phyloP scores from a whole-genome alignment of 1,284 basidiomycete genomes.

The Moesziomyces antarcticus region DNA sequence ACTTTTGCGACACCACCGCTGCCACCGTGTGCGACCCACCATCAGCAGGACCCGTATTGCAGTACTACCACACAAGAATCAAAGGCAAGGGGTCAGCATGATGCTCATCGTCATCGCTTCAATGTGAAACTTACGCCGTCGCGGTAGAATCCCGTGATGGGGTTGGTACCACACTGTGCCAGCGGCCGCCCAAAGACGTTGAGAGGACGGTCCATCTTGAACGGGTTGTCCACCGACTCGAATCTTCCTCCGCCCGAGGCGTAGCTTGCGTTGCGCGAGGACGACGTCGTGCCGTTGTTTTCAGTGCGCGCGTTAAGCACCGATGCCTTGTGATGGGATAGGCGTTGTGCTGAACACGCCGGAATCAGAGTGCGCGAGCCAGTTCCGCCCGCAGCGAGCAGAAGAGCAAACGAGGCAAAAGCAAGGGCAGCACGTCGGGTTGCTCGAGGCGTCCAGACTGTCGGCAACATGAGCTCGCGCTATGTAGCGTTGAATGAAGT shows the following conservation, averaged over 20 bases:
- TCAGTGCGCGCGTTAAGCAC: conserved; percentile 3
- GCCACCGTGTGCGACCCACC: conserved; percentile 54
- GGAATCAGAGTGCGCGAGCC: neutral
- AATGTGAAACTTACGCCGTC: conserved; percentile 32
- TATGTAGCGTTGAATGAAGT: too few relatives aligned
- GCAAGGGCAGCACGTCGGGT: neutral
- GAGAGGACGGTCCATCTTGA: conserved; percentile 50
- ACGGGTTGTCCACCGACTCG: conserved; percentile 17
- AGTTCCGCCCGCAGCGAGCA: conserved; percentile 8
- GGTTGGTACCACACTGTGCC: conserved; percentile 45
- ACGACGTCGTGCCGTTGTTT: conserved; percentile 12
- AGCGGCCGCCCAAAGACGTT: conserved; percentile 51
- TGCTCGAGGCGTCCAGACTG: neutral
- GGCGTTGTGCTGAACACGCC: conserved; percentile 2
- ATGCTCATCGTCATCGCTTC: neutral
- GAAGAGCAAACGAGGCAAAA: conserved; percentile 1
- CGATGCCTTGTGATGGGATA: conserved; percentile 18
- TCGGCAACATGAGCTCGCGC: neutral
- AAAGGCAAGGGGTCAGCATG: neutral
- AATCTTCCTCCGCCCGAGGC: conserved; percentile 11
- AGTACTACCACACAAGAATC: conserved; percentile 15
- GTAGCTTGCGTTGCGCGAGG: conserved; percentile 29
- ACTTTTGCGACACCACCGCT: conserved; percentile 50
- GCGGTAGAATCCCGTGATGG: conserved; percentile 56
- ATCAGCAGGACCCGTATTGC: conserved; percentile 52